Percentiles rank a stretch among this genome's conserved stretches.
These are phyloP conservation scores for Teratosphaeria viscida DNA, from an alignment of 2,329 filamentous ascomycete species.

Conservation along the genomic window DNA sequence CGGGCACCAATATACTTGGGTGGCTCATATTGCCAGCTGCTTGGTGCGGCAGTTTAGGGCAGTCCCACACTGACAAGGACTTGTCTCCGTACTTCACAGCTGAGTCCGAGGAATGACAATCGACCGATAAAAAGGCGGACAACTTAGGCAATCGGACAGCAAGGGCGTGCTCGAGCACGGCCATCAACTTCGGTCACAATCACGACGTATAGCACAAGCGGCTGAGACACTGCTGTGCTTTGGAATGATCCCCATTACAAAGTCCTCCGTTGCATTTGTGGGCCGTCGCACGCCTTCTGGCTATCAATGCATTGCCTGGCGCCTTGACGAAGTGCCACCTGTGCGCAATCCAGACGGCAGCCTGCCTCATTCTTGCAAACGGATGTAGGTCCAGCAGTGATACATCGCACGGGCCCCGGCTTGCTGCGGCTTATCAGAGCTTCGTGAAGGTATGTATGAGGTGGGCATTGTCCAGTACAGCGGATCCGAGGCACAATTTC, in stretches of 20 bases:
- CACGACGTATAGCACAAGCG: not conserved
- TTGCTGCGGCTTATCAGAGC: not conserved
- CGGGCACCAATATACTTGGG: not conserved
- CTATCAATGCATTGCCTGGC: not conserved
- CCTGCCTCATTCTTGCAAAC: not conserved
- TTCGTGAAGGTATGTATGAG: not conserved
- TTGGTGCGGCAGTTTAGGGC: not conserved
- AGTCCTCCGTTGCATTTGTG: not conserved
- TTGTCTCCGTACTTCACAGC: not conserved
- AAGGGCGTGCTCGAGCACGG: not conserved
- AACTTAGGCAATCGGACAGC: not conserved
- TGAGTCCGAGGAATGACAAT: too few species aligned
- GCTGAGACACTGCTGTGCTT: not conserved
- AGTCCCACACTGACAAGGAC: not conserved
- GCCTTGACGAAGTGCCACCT: not conserved
- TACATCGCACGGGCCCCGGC: not conserved
- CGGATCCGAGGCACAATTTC: not conserved
- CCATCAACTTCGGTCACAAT: not conserved
- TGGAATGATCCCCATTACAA: not conserved
- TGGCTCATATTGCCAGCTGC: not conserved
- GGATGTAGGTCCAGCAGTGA: not conserved
- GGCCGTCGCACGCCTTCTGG: not conserved
- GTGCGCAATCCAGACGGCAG: not conserved
- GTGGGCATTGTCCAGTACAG: not conserved
- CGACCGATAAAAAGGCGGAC: too few species aligned